These are phyloP conservation scores for Apium graveolens DNA, from an alignment of 129 eudicot genomes.

Conservation along the genomic window DNA sequence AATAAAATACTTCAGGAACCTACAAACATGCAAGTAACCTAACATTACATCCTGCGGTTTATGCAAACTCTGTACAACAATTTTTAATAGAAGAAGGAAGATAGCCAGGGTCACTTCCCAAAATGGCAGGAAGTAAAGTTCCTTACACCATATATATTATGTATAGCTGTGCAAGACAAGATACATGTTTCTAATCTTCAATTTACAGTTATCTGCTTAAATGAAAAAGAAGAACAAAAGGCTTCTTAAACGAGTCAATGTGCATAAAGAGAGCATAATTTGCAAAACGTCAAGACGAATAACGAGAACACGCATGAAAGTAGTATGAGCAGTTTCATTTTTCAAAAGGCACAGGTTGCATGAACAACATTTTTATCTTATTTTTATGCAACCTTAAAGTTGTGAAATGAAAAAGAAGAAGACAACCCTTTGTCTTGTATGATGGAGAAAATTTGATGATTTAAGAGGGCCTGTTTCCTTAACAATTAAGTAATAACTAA, in stretches of 20 bases:
- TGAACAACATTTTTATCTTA: not conserved
- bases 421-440: not conserved
- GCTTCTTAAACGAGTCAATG: not conserved
- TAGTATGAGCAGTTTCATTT: not conserved
- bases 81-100: not conserved
- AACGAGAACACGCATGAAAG: not conserved
- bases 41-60: conserved; percentile 2
- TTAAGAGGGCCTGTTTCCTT: not conserved
- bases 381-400: not conserved
- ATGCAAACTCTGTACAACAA: not conserved
- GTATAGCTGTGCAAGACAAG: not conserved
- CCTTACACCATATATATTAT: not conserved
- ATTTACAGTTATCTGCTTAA: not conserved
- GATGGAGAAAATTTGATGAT: not conserved
- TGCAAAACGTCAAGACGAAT: not conserved
- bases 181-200: not conserved
- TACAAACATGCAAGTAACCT: conserved; percentile 23
- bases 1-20: conserved; percentile 90
- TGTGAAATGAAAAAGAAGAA: not conserved
- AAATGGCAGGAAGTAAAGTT: not conserved
- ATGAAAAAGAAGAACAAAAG: not conserved
- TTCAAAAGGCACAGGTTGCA: not conserved
- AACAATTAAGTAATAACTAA: not conserved
- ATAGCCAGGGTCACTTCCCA: conserved; percentile 2
- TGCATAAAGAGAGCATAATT: not conserved